These are phyloP conservation scores for Boletus speciosus DNA, from an alignment of 768 basidiomycete genomes.

Conservation along the genomic window DNA sequence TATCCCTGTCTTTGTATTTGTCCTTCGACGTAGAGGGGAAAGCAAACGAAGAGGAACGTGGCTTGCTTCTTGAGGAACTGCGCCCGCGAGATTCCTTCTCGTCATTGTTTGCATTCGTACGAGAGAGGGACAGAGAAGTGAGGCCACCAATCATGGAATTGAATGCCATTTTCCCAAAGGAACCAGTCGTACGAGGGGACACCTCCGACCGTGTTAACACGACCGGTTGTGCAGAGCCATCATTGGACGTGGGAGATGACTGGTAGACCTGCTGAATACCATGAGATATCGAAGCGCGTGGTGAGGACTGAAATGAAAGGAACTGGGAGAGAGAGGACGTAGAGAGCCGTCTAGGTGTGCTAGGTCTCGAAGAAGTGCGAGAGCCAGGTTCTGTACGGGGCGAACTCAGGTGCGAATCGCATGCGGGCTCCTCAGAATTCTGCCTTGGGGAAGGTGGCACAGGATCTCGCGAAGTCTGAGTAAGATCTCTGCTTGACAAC, in stretches of 20 bases:
- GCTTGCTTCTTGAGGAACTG: constrained; percentile 39
- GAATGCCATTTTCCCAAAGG: constrained; percentile 63
- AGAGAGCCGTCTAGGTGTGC: constrained; percentile 22
- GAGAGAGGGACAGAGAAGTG: constrained; percentile 59
- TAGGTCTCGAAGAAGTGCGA: constrained; percentile 16
- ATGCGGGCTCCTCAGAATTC: background rate
- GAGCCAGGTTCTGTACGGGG: constrained; percentile 1
- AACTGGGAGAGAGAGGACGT: constrained; percentile 24
- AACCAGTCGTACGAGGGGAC: constrained; percentile 37
- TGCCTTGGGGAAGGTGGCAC: constrained; percentile 18
- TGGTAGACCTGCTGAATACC: constrained; percentile 19
- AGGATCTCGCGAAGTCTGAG: constrained; percentile 12
- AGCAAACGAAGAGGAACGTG: constrained; percentile 49
- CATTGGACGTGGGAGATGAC: constrained; percentile 1
- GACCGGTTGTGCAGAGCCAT: constrained; percentile 5
- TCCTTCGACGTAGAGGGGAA: constrained; percentile 34
- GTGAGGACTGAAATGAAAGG: constrained; percentile 22
- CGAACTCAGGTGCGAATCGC: background rate
- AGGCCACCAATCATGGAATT: constrained; percentile 70
- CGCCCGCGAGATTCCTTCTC: constrained; percentile 51
- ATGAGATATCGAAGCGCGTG: constrained; percentile 17
- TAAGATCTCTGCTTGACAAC: constrained; percentile 15
- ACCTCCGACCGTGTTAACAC: constrained; percentile 34
- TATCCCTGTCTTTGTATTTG: constrained; percentile 31
- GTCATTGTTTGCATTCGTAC: constrained; percentile 43